Evolutionary conservation across 768 basidiomycete genomes (phyloP), one percentile per base, ranked within the genome.

Genomic region (Dictyophora rubrovolvata): DNA sequence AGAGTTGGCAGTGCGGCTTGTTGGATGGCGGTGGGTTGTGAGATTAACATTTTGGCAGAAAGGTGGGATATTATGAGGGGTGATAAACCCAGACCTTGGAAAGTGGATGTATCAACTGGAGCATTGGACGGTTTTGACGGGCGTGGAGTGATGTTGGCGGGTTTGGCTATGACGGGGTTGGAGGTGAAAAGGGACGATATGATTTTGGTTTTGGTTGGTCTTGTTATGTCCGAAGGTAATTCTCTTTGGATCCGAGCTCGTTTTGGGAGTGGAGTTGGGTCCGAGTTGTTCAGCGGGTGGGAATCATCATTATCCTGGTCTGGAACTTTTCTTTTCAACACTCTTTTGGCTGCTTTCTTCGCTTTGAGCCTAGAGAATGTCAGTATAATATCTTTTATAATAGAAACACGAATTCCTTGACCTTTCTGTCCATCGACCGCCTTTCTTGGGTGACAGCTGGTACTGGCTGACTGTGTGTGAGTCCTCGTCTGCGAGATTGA

Each of bases 181-280:
- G 80, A 88, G 2, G 89, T 83, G 73, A 95, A 95, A 8, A 95
- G 76, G 9, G 92, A 93, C 0, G 93, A 96, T 62, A 95, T 90
- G 60, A 93, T 73, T 64, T 88, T 86, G 1, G 77, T 75, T 1
- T 67, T 66, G 12, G 60, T 73, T 67, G 71, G 69, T 50, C 63
- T 61, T 56, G 70, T 59, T 67, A 63, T 66, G 51, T 66, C 63
- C 8, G 60, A 18, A 50, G 21, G 33, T 53, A 53, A 46, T 62
- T 65, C 63, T 63, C 65, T 59, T 59, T 68, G 63, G 6, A 54
- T 69, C 37, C 80, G 72, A 4, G 72, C 68, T 56, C 79, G 77
- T 68, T 87, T 87, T 14, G 66, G 60, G 3, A 79, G 79, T 18
- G 67, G 63, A 20, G 63, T 12, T 0, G 69, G 69, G 17, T 70